These are phyloP conservation scores for Leishmania martiniquensis DNA, from an alignment of 208 protist species.

Conservation along the genomic window DNA sequence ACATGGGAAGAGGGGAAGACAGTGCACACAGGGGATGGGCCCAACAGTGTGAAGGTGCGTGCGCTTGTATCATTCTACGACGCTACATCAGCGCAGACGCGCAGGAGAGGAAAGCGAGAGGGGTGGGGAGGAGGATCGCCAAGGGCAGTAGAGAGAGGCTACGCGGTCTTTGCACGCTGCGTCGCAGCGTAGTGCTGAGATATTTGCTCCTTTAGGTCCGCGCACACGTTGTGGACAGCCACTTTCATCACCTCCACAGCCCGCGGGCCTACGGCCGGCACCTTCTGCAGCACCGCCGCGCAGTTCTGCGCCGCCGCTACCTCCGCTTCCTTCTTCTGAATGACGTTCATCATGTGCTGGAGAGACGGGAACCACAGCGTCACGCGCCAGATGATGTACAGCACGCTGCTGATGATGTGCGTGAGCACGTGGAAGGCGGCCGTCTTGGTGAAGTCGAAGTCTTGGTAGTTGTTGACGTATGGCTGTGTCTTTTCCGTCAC, in stretches of 20 bases:
- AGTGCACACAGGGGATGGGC: not conserved
- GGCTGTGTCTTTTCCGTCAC: conserved; percentile 33
- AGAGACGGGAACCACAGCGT: conserved; percentile 19
- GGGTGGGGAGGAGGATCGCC: not conserved
- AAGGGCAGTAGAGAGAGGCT: not conserved
- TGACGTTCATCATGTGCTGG: conserved; percentile 11
- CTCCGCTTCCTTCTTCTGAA: conserved; percentile 19
- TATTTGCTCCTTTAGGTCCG: conserved; percentile 36
- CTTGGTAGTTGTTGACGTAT: conserved; percentile 29
- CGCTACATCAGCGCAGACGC: not conserved
- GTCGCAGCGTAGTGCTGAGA: conserved; percentile 12
- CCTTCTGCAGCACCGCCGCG: conserved; percentile 13
- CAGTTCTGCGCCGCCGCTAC: conserved; percentile 10
- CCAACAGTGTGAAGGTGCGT: not conserved
- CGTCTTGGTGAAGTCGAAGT: conserved; percentile 54
- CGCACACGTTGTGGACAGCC: conserved; percentile 34
- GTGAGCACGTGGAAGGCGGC: conserved; percentile 33
- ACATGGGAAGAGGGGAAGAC: not conserved
- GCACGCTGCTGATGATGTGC: conserved; percentile 36
- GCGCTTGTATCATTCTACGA: not conserved
- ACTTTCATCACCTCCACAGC: conserved; percentile 28
- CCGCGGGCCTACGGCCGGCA: conserved; percentile 44
- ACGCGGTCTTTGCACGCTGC: not conserved
- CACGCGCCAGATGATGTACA: conserved; percentile 36
- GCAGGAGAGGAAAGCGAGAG: not conserved